Base-by-base conservation (phyloP, 306 rosid genomes). In the Fragaria ananassa region DNA sequence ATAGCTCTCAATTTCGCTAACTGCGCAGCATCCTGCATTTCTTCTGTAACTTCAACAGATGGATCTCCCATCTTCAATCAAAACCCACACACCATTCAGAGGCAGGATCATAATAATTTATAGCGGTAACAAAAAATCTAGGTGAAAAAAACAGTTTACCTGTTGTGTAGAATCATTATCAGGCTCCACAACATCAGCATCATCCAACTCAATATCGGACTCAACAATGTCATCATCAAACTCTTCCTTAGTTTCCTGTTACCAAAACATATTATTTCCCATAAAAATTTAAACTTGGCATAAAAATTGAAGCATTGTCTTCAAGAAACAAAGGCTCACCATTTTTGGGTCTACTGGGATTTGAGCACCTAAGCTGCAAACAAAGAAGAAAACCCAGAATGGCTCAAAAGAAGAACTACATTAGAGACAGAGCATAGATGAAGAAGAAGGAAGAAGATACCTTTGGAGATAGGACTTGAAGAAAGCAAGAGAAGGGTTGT, bases 401-500 rank as follows among this genome's bases (percentile, higher is more conserved):
- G 70, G 29, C 39, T 74, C 47, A 75, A 75, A 54, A 15, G 62
- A 37, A 79, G 47, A 31, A 75, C 10, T n/a, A 5, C n/a, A 71
- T 71, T 4, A 44, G 39, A 73, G 4, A 58, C 31, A 50, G 10
- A 70, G 39, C 61, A 70, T 44, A 10, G 17, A 4, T n/a, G 13
- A 51, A 17, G 11, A 2, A 31, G 11, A 58, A 2, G 12, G 3
- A 65, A n/a, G 47, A 11, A 1, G 2, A 29, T 37, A 85, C 96
- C 96, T 90, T 77, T 84, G 89, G 78, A 90, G 96, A 83, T 93
- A 93, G 76, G 91, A 79, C 81, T 87, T 90, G 94, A 90, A 93
- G 91, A 93, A 93, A 6, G 86, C 68, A 47, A 93, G 88, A 65
- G 93, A 86, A 14, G 96, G 93, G 50, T 70, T 42, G 58, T 90